Evolutionary conservation across 2,329 filamentous ascomycete species (phyloP), one percentile per base, ranked within the genome.

Genomic region (Rhynchosporium agropyri): DNA sequence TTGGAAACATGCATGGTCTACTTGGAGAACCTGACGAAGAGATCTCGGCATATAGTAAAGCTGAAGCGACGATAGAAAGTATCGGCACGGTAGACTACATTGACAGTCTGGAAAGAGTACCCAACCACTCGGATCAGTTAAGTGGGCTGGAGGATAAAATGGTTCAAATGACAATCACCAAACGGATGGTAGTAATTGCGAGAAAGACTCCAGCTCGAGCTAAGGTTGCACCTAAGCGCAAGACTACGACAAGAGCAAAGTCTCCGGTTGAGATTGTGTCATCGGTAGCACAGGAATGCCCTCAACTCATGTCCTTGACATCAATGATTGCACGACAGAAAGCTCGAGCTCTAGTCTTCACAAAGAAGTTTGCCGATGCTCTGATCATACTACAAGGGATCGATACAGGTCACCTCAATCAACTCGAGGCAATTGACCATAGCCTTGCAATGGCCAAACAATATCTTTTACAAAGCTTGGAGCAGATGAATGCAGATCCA

Each of bases 401-500:
- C 76, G 63, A 75, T 80, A 60, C 77, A 78, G 54, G 81, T 77
- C 62, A 76, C 71, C 68, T 80, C 67, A 70, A 77, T 62, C 73
- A 75, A 74, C 62, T 76, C 68, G 73, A 83, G 69, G 67, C 79
- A 26, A 74, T 79, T 28, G 69, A 78, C 45, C 77, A 85, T 62
- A 83, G 86, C 45, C 81, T 91, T 60, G 81, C 85, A 10, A 85
- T 84, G 62, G 90, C 89, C 26, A 86, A 86, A 60, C 85, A 89
- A 51, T 83, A 90, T 49, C 80, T 92, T 64, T 82, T 85, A 15
- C 83, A 89, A 74, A 89, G 88, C 65, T 81, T 89, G 70, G 85
- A 89, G 53, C 83, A 89, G 71, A 90, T 97, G 79, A 83, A 87
- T 12, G 83, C 84, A 4, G 91, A 97, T 75, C 88, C 93, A 2